These are phyloP conservation scores for Lactarius deliciosus DNA, from an alignment of 768 basidiomycete genomes.

Conservation along the genomic window DNA sequence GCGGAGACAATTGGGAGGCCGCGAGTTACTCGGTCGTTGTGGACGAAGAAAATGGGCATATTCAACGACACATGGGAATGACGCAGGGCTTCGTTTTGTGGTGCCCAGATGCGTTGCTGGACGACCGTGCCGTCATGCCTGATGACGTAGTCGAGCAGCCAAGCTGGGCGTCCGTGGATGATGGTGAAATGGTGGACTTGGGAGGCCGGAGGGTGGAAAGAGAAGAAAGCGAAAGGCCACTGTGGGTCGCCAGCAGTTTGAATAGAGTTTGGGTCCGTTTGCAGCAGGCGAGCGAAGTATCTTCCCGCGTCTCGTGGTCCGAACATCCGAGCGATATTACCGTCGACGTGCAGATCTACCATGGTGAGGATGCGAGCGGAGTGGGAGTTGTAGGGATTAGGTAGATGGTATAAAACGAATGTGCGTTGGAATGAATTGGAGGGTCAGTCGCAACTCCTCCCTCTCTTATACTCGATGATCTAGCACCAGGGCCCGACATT, in stretches of 20 bases:
- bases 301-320: neutral
- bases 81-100: slow-evolving; percentile 8
- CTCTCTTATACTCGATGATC: neutral
- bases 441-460: neutral
- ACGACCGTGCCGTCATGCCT: slow-evolving; percentile 5
- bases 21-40: neutral
- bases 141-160: slow-evolving; percentile 14
- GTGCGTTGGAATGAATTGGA: neutral
- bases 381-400: neutral
- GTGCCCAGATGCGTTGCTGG: slow-evolving; percentile 18
- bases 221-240: slow-evolving; percentile 15
- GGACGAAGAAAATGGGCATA: slow-evolving; percentile 18
- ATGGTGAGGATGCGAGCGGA: neutral
- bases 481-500: neutral
- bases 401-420: neutral
- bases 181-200: neutral
- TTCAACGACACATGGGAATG: neutral
- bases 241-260: neutral
- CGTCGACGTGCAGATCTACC: slow-evolving; percentile 13
- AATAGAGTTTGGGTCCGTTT: neutral
- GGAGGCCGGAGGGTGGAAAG: neutral
- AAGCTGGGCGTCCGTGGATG: neutral
- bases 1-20: neutral
- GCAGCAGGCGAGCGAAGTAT: slow-evolving; percentile 13
- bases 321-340: slow-evolving; percentile 17